A percentile compares a stretch with the other conserved stretches of the same genome.
phyloP scores from a whole-genome alignment of 192 early-diverging fungal genomes.

The Coemansia sp. region DNA sequence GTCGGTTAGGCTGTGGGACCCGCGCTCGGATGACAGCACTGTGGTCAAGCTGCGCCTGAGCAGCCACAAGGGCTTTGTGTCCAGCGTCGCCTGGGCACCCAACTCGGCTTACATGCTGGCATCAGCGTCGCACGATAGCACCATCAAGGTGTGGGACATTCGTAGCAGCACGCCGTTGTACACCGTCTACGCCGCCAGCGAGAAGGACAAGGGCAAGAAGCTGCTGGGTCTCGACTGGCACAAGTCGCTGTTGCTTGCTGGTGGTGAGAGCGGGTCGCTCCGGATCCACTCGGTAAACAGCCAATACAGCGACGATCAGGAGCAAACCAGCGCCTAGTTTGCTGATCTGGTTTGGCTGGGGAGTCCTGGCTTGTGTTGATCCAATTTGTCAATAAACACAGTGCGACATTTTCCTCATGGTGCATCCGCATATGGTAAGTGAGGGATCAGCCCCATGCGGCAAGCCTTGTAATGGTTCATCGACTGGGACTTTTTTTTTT shows the following conservation, averaged over 20 bases:
- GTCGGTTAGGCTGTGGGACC: constrained; percentile 88
- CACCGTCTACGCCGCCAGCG: constrained; percentile 56
- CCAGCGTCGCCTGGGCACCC: constrained; percentile 83
- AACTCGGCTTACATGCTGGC: constrained; percentile 72
- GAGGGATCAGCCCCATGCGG: constrained; percentile 2
- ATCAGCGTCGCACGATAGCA: constrained; percentile 83
- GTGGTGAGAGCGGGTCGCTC: constrained; percentile 51
- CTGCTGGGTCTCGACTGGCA: constrained; percentile 53
- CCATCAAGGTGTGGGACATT: constrained; percentile 93
- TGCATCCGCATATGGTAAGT: not conserved
- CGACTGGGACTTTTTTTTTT: not conserved
- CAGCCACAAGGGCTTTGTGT: constrained; percentile 83
- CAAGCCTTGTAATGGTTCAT: not conserved
- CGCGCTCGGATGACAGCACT: constrained; percentile 69
- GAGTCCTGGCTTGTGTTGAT: not conserved
- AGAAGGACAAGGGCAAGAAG: constrained; percentile 48
- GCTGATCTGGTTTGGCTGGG: not conserved
- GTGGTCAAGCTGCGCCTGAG: constrained; percentile 75
- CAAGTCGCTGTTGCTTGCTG: constrained; percentile 45
- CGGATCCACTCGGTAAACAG: constrained; percentile 48
- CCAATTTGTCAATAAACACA: not conserved
- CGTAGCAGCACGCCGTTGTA: constrained; percentile 84
- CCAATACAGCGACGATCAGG: constrained; percentile 26
- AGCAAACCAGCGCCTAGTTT: not conserved
- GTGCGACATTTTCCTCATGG: not conserved